Evolutionary conservation across 305 asterid genomes (phyloP).

Genomic region (Fraxinus baroniana): DNA sequence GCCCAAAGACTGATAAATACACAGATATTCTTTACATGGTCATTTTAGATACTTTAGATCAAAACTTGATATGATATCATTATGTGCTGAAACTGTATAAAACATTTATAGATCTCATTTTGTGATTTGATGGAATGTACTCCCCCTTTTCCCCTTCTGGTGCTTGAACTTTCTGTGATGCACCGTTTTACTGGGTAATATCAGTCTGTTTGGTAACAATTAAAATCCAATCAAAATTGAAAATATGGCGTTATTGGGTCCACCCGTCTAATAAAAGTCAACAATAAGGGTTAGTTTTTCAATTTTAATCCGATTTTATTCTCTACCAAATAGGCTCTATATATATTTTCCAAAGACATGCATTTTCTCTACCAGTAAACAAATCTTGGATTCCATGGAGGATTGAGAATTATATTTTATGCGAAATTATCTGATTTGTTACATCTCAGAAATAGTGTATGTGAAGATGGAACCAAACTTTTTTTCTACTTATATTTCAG

Average conservation of each 20-base stretch:
- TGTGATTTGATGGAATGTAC: not conserved
- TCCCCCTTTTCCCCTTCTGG: not conserved
- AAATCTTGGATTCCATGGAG: not conserved
- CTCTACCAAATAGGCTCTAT: too few species aligned
- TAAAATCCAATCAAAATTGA: too few species aligned
- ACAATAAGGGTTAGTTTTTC: too few species aligned
- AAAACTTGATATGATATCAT: not conserved
- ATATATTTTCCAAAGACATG: not conserved
- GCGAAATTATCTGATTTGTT: not conserved
- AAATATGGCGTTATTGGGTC: too few species aligned
- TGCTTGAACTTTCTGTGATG: not conserved
- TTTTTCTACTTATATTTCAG: constrained; percentile 43
- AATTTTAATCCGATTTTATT: too few species aligned
- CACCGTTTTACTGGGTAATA: not conserved
- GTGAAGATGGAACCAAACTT: constrained; percentile 7
- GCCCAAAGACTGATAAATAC: not conserved
- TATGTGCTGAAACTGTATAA: not conserved
- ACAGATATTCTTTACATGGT: not conserved
- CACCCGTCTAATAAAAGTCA: too few species aligned
- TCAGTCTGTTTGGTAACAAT: too few species aligned
- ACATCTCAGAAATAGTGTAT: not conserved
- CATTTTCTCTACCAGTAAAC: not conserved
- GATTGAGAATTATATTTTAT: not conserved
- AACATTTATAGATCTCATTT: not conserved
- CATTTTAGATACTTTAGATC: not conserved